phyloP scores from a whole-genome alignment of 1,139 yeast genomes.

The Nakaseomyces bracarensis region DNA sequence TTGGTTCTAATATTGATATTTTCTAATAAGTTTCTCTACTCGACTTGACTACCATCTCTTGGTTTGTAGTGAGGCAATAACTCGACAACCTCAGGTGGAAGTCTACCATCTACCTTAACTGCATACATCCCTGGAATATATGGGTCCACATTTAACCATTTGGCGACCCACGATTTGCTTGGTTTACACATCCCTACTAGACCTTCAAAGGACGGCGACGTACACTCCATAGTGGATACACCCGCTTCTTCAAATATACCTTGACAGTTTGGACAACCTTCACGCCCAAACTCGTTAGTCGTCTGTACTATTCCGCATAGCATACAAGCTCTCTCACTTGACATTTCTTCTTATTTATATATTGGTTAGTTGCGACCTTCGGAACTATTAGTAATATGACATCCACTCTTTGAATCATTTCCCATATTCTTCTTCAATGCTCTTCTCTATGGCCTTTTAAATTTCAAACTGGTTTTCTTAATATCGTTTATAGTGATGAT shows the following conservation, averaged over 20 bases:
- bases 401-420: too few relatives aligned
- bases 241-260: constrained; percentile 75
- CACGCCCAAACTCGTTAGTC: constrained; percentile 52
- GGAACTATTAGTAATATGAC: too few relatives aligned
- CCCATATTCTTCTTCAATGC: too few relatives aligned
- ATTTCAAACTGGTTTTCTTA: too few relatives aligned
- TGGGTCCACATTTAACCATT: constrained; percentile 89
- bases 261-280: constrained; percentile 98
- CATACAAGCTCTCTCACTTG: constrained; percentile 92
- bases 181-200: constrained; percentile 85
- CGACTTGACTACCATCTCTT: constrained; percentile 91
- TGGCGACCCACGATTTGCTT: constrained; percentile 88
- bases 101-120: constrained; percentile 82
- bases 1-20: too few relatives aligned
- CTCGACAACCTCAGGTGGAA: constrained; percentile 77
- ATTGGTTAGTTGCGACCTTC: too few relatives aligned
- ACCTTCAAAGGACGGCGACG: constrained; percentile 96
- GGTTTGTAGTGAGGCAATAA: constrained; percentile 82
- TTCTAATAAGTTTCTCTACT: constrained; percentile 34
- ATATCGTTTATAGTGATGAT: too few relatives aligned
- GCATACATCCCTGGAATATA: constrained; percentile 90
- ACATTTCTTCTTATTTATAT: too few relatives aligned
- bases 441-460: too few relatives aligned
- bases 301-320: constrained; percentile 83
- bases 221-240: constrained; percentile 80